Conservation (phyloP, 2,329 filamentous ascomycete species). For the Whalleya microplaca region DNA sequence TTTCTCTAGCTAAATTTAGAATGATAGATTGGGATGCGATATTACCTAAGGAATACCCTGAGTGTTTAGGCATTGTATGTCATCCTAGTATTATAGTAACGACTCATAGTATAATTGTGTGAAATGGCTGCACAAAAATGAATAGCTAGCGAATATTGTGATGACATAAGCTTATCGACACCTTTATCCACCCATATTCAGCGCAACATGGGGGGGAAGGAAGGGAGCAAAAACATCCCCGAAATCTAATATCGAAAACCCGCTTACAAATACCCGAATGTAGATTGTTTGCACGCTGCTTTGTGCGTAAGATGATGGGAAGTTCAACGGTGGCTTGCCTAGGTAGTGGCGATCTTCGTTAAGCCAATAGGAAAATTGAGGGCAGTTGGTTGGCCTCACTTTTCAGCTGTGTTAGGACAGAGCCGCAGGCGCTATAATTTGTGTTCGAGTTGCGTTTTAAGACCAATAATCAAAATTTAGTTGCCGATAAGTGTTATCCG, state of each 20-base stretch:
- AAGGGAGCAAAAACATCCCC: neutral
- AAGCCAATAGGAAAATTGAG: constrained; percentile 3
- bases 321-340: constrained; percentile 8
- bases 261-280: no score
- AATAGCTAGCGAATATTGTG: no score
- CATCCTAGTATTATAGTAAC: no score
- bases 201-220: neutral
- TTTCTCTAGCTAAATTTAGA: neutral
- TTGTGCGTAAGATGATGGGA: constrained; percentile 12
- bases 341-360: constrained; percentile 6
- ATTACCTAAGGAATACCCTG: no score
- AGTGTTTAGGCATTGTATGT: no score
- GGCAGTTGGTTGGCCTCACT: constrained; percentile 20
- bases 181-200: no score
- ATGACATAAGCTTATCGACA: no score
- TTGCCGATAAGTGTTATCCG: neutral
- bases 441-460: constrained; percentile 5
- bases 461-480: neutral
- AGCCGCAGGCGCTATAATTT: constrained; percentile 2
- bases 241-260: no score
- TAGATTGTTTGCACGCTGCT: neutral
- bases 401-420: constrained; percentile 15
- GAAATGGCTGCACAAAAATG: no score
- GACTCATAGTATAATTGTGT: no score
- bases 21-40: no score